Conservation (phyloP, 2,329 filamentous ascomycete genomes). For the Sclerotinia subarctica region DNA sequence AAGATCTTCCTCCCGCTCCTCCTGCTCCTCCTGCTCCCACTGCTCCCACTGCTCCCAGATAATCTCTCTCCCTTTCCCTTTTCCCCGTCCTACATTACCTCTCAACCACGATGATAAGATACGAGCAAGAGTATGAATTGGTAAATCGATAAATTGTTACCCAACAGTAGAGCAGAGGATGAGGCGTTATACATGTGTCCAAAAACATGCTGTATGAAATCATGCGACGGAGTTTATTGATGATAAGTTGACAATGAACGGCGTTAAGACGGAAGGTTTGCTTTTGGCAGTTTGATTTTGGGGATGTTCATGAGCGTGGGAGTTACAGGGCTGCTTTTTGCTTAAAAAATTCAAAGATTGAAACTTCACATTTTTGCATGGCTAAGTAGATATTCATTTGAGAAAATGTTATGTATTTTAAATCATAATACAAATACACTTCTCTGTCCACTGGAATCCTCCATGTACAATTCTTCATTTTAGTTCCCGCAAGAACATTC, state of each 20-base stretch:
- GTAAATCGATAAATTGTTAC: not conserved
- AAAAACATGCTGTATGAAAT: not conserved
- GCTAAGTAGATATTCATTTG: not conserved
- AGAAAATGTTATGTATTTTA: not conserved
- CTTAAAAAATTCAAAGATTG: not conserved
- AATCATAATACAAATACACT: not conserved
- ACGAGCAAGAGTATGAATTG: not conserved
- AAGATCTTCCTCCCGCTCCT: slow-evolving; percentile 20
- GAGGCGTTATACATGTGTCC: not conserved
- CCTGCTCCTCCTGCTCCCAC: not conserved
- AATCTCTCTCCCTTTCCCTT: not conserved
- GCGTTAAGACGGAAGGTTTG: not conserved
- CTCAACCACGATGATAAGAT: not conserved
- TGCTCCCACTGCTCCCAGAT: not conserved
- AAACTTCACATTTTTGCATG: too few species aligned
- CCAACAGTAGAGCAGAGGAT: not conserved
- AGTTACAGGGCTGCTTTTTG: not conserved
- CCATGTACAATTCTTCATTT: not conserved
- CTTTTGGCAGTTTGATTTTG: not conserved
- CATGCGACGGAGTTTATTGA: not conserved
- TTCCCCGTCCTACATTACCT: not conserved
- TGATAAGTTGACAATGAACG: not conserved
- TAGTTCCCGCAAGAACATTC: too few species aligned
- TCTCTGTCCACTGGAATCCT: too few species aligned
- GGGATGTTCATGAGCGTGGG: not conserved